These are phyloP conservation scores for Penicillium diatomitis DNA, from an alignment of 495 filamentous ascomycete genomes.

Conservation along the genomic window DNA sequence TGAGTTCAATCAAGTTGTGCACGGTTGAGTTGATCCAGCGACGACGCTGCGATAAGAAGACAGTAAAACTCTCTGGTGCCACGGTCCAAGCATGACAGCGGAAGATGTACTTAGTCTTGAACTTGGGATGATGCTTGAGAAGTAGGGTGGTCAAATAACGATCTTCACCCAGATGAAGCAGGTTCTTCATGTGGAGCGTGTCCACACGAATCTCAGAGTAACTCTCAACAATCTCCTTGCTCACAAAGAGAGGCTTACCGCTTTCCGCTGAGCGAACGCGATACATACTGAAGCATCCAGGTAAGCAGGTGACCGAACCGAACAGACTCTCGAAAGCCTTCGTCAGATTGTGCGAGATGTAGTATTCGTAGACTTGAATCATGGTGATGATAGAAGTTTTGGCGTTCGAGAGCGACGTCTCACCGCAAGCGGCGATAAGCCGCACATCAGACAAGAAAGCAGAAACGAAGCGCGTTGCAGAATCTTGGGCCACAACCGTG, in stretches of 20 bases:
- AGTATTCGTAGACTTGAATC: conserved; percentile 99
- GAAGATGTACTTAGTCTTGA: conserved; percentile 97
- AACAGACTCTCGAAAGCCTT: conserved; percentile 99
- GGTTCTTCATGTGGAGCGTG: conserved; percentile 97
- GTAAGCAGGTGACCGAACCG: conserved; percentile 93
- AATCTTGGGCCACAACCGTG: conserved; percentile 85
- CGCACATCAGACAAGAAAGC: conserved; percentile 86
- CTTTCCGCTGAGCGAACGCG: conserved; percentile 87
- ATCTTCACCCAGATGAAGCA: conserved; percentile 87
- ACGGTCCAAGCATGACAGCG: conserved; percentile 90
- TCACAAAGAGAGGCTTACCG: conserved; percentile 93
- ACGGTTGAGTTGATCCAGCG: conserved; percentile 99
- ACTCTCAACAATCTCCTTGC: conserved; percentile 72
- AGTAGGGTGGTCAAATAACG: conserved; percentile 93
- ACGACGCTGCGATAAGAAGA: conserved; percentile 96
- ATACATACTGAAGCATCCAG: conserved; percentile 98
- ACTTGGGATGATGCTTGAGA: conserved; percentile 82
- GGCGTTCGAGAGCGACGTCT: conserved; percentile 87
- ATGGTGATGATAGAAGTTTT: conserved; percentile 91
- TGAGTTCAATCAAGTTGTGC: conserved; percentile 93
- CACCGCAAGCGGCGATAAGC: conserved; percentile 86
- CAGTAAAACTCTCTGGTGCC: conserved; percentile 82
- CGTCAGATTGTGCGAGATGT: conserved; percentile 94
- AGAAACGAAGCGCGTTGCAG: conserved; percentile 86
- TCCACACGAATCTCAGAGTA: conserved; percentile 93